Evolutionary conservation across 139 green algal species (phyloP).

Genomic region (Parachlorella kessleri): DNA sequence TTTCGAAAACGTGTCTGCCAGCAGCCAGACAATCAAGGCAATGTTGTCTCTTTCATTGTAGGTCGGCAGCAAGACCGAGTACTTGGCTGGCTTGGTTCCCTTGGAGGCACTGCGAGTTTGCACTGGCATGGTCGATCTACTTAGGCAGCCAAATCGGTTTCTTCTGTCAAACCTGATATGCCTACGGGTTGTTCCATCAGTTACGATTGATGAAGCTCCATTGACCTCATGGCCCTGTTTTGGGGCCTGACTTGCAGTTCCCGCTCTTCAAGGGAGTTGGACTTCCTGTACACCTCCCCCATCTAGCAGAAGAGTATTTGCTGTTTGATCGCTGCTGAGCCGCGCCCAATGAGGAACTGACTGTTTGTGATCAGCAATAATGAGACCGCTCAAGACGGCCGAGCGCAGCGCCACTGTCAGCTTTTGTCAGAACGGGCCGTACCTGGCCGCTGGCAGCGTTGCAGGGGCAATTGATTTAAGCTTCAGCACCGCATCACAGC

Average conservation of each 20-base stretch:
- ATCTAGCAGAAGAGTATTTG: too few relatives aligned
- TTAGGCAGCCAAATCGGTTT: too few relatives aligned
- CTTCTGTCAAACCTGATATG: too few relatives aligned
- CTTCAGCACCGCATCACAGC: constrained; percentile 75
- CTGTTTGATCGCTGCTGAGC: too few relatives aligned
- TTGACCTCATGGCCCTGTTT: too few relatives aligned
- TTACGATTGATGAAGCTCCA: too few relatives aligned
- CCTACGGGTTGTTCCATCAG: too few relatives aligned
- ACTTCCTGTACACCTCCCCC: too few relatives aligned
- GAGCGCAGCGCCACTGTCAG: constrained; percentile 72
- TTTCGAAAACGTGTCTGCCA: constrained; percentile 76
- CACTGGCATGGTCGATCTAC: neutral
- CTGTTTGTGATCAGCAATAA: too few relatives aligned
- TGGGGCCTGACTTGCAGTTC: too few relatives aligned
- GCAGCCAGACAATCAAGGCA: constrained; percentile 75
- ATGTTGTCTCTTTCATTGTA: constrained; percentile 98
- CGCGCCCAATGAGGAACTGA: too few relatives aligned
- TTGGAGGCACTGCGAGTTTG: neutral
- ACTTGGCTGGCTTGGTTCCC: constrained; percentile 34
- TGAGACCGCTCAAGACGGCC: constrained; percentile 71
- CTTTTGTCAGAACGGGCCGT: constrained; percentile 71
- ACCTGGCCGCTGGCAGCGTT: constrained; percentile 87
- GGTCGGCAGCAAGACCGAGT: constrained; percentile 93
- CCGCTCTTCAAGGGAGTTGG: too few relatives aligned
- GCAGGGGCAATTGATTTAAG: constrained; percentile 90